phyloP scores from a whole-genome alignment of 2,329 filamentous ascomycete genomes.

The Colletotrichum musae region DNA sequence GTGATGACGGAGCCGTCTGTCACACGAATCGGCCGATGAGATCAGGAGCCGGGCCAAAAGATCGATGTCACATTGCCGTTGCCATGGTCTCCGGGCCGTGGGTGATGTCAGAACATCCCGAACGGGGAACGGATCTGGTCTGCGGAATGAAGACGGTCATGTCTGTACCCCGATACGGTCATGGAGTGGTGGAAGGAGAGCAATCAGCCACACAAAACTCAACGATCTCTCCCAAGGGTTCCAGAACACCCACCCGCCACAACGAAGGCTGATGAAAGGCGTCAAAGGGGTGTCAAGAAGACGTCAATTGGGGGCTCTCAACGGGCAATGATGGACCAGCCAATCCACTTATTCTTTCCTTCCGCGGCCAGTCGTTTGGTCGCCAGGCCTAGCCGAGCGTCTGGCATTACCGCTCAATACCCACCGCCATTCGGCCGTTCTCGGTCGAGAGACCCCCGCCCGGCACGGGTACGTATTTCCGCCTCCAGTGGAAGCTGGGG shows the following conservation, averaged over 20 bases:
- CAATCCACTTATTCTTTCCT: slow-evolving; percentile 3
- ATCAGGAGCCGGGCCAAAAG: neutral
- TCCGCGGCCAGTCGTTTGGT: too few species aligned
- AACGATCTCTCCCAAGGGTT: slow-evolving; percentile 15
- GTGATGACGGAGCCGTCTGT: neutral
- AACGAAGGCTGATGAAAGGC: slow-evolving; percentile 21
- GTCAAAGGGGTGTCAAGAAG: slow-evolving; percentile 24
- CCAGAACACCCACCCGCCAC: neutral
- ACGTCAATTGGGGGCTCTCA: slow-evolving; percentile 15
- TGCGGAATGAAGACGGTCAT: neutral
- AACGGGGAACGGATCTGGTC: slow-evolving; percentile 10
- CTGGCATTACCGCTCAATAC: too few species aligned
- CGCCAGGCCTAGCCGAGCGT: too few species aligned
- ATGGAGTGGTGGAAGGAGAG: neutral
- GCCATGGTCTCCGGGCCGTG: neutral
- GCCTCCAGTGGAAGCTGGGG: neutral
- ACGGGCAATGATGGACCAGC: slow-evolving; percentile 21
- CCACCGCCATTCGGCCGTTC: slow-evolving; percentile 14
- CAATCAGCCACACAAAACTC: slow-evolving; percentile 4
- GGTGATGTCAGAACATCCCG: slow-evolving; percentile 24
- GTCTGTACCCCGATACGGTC: neutral
- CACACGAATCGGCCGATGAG: neutral
- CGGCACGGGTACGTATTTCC: slow-evolving; percentile 12
- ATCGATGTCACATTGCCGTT: neutral
- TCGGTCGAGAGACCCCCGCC: slow-evolving; percentile 1